Base-by-base conservation (phyloP, 139 green algal species). In the Chlorella sp. region DNA sequence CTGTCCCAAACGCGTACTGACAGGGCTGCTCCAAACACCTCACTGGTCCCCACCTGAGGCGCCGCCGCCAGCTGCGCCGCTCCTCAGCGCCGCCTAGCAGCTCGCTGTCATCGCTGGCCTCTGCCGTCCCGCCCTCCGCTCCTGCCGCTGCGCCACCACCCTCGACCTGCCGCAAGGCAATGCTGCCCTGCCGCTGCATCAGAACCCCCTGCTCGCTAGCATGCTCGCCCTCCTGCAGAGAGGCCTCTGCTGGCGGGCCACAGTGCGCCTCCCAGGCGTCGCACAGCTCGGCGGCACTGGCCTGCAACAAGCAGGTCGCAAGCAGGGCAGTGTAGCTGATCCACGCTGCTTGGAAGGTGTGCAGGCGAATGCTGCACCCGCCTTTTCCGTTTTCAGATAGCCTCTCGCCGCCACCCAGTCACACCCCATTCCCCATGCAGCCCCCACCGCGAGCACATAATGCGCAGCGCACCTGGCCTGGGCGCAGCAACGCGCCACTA, bases 401-500 rank as follows among this genome's bases (percentile, higher is more conserved):
- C n/a, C n/a, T n/a, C n/a, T n/a, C n/a, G n/a, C n/a, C n/a, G n/a
- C n/a, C n/a, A n/a, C n/a, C n/a, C n/a, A n/a, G n/a, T n/a, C 44
- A 51, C 44, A 51, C 44, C 44, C 44, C 44, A 51, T n/a, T n/a
- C n/a, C n/a, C n/a, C n/a, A n/a, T n/a, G n/a, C n/a, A n/a, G n/a
- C n/a, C n/a, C n/a, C n/a, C n/a, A n/a, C n/a, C n/a, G n/a, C n/a
- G n/a, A n/a, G n/a, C 44, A 51, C 44, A 51, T 9, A 51, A 51
- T n/a, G n/a, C n/a, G n/a, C n/a, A n/a, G n/a, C n/a, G 44, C 80
- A 82, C 85, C 68, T 81, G 38, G 68, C 87, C 34, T 1, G 71
- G 47, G 1, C 38, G 86, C n/a, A 34, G 39, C 62, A 71, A 64
- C n/a, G 63, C 74, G 57, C 92, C 92, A 17, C 81, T 88, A 38